Base-by-base conservation (phyloP, 768 basidiomycete genomes). In the Phylloporus sp. region DNA sequence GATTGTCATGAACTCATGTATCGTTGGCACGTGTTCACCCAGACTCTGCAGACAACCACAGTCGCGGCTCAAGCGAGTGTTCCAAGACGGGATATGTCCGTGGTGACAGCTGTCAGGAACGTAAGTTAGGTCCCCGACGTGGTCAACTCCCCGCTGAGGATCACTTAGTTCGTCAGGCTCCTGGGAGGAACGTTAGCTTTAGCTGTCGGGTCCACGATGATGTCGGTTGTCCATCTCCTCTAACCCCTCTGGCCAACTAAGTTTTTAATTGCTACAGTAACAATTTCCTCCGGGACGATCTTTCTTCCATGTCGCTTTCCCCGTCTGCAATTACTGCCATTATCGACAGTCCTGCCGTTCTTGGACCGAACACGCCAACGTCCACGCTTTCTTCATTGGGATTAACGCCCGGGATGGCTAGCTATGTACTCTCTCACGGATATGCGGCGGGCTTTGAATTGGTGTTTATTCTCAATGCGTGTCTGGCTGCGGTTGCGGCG, bases 41-140 rank as follows among this genome's bases (percentile, higher is more conserved):
- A 81, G 77, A 80, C 78, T 0, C 55, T 78, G 13, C 77, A 79
- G 59, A 84, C 81, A 0, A 84, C 81, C 0, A 86, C 83, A 0
- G 78, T 86, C 7, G 82, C 82, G 0, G 81, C 78, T 7, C 87
- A 90, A 59, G 84, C 85, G 0, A 81, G 82, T 21, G 86, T 89
- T 1, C 64, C 77, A 0, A 67, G 86, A 31, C 71, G 71, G 32
- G 86, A 90, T 50, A 86, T 89, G 84, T 82, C 83, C 1, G 82
- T 85, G 9, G 84, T 87, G 0, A 88, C 86, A 0, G 80, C 79
- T 0, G 75, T 80, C 45, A 72, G 82, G 39, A 84, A 83, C 58
- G 80, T 80, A 44, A 28, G 73, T 52, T 11, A 10, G 17, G 7
- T 24, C 3, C 34, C 17, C 20, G 15, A 20, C 42, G 15, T 54